Base-by-base conservation (phyloP, 177 flowering plant species). In the Telopea speciosissima region DNA sequence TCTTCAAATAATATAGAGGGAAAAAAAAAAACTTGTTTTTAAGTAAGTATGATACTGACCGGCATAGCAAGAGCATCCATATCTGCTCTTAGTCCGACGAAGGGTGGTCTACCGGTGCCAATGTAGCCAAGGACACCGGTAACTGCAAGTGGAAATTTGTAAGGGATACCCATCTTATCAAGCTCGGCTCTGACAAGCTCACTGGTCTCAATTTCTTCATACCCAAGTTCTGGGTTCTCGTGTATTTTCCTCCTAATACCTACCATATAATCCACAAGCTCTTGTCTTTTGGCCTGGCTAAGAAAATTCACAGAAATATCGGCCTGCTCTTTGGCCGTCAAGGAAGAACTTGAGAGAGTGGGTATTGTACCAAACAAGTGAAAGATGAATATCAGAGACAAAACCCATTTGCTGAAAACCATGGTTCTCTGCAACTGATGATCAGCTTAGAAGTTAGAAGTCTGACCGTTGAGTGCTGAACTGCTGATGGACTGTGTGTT, bases 61-160 rank as follows among this genome's bases (percentile, higher is more conserved):
- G 89, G 91, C 77, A 92, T 74, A 58, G 92, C 33, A 58, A 92
- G 91, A 73, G 97, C 96, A 81, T 92, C 97, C 96, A 92, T 92
- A 73, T 92, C 97, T 12, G 97, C 96, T 65, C 77, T 70, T 13
- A 74, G n/a, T 0, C 73, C 77, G 1, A 74, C 77, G 44, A 74
- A 74, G 40, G 77, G 97, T 12, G 96, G 85, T 25, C 77, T 24
- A 1, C 93, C 93, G 31, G 92, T 81, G 11, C 97, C 97, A 62
- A 92, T 69, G 14, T 49, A 88, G 21, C 90, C 97, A 25, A 92
- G 42, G 66, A 92, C 85, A 63, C 97, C 97, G 70, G 97, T 92
- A 64, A 78, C 82, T 1, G 96, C 92, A 72, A 88, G 66, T 24
- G 97, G 97, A 81, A 87, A 72, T 63, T 84, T 86, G 63, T 90